These are phyloP conservation scores for Collybia sp. DNA, from an alignment of 768 basidiomycete genomes.

Conservation along the genomic window DNA sequence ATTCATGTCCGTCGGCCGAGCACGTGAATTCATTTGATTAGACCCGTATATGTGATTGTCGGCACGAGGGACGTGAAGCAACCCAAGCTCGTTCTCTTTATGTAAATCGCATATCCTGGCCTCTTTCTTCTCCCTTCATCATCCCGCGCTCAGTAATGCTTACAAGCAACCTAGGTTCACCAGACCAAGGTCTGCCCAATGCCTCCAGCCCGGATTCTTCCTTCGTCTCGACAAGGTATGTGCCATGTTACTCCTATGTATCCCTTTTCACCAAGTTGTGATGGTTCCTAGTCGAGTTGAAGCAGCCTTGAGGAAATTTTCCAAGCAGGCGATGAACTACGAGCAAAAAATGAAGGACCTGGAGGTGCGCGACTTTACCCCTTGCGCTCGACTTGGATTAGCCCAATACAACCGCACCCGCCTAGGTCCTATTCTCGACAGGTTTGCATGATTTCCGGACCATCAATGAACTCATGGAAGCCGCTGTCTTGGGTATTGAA, in stretches of 20 bases:
- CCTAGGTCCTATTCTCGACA: slow-evolving; percentile 60
- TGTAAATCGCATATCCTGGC: too few species aligned
- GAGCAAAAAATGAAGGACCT: slow-evolving; percentile 60
- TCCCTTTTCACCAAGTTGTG: not conserved
- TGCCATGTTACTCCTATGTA: not conserved
- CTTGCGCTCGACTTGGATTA: too few species aligned
- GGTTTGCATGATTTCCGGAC: slow-evolving; percentile 72
- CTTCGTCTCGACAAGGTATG: slow-evolving; percentile 16
- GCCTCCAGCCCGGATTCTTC: slow-evolving; percentile 8
- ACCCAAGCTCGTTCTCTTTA: too few species aligned
- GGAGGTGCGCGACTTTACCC: slow-evolving; percentile 34
- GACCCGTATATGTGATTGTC: too few species aligned
- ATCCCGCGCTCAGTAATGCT: slow-evolving; percentile 11
- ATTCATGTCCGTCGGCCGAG: too few species aligned
- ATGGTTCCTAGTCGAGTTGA: slow-evolving; percentile 37
- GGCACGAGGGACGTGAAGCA: too few species aligned
- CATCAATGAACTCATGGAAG: slow-evolving; percentile 65
- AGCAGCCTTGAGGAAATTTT: slow-evolving; percentile 37
- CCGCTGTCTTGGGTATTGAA: slow-evolving; percentile 56
- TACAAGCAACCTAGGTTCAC: slow-evolving; percentile 8
- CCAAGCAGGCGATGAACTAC: slow-evolving; percentile 41
- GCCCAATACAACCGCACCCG: too few species aligned
- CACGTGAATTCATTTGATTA: too few species aligned
- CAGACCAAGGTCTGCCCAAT: slow-evolving; percentile 4
- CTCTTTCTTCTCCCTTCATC: slow-evolving; percentile 4